These are phyloP conservation scores for Paracoccidioides brasiliensis DNA, from an alignment of 2,329 filamentous ascomycete genomes.

Conservation along the genomic window DNA sequence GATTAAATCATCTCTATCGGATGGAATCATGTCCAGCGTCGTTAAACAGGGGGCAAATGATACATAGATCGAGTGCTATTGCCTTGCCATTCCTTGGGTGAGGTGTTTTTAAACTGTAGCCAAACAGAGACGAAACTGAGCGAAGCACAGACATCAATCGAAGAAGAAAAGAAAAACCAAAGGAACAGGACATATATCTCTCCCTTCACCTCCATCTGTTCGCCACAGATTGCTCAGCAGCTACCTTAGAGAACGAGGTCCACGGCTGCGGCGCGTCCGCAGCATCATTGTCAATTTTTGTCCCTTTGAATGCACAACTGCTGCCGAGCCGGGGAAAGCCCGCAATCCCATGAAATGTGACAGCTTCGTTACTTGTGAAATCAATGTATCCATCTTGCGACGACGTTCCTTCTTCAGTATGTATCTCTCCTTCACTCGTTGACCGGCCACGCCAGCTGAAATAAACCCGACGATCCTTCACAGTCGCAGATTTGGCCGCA, in stretches of 20 bases:
- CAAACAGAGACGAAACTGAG: too few relatives aligned
- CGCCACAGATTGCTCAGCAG: slow-evolving; percentile 1
- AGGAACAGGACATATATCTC: neutral
- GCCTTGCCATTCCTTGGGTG: too few relatives aligned
- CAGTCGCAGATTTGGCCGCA: neutral
- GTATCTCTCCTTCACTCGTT: slow-evolving; percentile 7
- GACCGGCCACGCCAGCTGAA: slow-evolving; percentile 11
- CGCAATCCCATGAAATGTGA: slow-evolving; percentile 9
- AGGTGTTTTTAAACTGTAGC: too few relatives aligned
- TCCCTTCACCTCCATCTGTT: slow-evolving; percentile 4
- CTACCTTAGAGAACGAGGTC: slow-evolving; percentile 5
- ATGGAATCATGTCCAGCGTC: too few relatives aligned
- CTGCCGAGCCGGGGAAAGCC: slow-evolving; percentile 9
- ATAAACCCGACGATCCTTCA: slow-evolving; percentile 6
- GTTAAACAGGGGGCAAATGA: too few relatives aligned
- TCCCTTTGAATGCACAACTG: slow-evolving; percentile 8
- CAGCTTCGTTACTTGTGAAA: slow-evolving; percentile 5
- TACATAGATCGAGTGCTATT: too few relatives aligned
- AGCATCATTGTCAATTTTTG: slow-evolving; percentile 5
- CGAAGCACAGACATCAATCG: too few relatives aligned
- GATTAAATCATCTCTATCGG: too few relatives aligned
- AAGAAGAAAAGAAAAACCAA: neutral
- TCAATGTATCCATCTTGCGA: slow-evolving; percentile 9
- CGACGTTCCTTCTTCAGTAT: neutral
- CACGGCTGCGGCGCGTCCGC: slow-evolving; percentile 5